Evolutionary conservation across 345 rosid genomes (phyloP).

Genomic region (Eucalyptus polybractea): DNA sequence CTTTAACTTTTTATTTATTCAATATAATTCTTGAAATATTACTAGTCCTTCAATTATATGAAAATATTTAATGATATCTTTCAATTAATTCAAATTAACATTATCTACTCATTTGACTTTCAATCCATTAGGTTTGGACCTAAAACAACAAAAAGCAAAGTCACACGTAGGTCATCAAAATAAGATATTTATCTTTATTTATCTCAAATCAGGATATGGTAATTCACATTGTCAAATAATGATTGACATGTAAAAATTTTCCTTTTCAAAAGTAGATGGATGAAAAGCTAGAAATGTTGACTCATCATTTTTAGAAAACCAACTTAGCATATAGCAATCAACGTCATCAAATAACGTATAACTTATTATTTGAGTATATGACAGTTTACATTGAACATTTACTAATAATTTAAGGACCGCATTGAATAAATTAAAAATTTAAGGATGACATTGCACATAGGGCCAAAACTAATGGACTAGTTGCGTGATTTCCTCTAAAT

Average conservation of each 20-base stretch:
- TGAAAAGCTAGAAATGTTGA: not conserved
- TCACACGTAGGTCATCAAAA: not conserved
- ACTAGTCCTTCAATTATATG: not conserved
- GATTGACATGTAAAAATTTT: not conserved
- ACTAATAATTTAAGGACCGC: fast-evolving
- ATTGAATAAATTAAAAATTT: not conserved
- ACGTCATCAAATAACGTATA: not conserved
- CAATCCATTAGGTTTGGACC: not conserved
- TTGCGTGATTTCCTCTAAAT: not conserved
- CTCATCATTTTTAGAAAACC: not conserved
- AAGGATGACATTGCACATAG: not conserved
- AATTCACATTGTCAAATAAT: not conserved
- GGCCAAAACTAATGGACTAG: not conserved
- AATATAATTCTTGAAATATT: not conserved
- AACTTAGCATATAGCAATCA: not conserved
- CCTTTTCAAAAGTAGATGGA: not conserved
- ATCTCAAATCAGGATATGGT: not conserved
- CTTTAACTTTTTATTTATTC: not conserved
- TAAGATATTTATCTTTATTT: not conserved
- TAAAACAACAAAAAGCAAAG: not conserved
- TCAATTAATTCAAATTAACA: not conserved
- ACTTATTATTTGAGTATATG: not conserved
- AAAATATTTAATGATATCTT: not conserved
- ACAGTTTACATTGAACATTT: not conserved
- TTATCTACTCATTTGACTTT: not conserved